These are phyloP conservation scores for Candolleomyces eurysporus DNA, from an alignment of 768 basidiomycete genomes.

Conservation along the genomic window DNA sequence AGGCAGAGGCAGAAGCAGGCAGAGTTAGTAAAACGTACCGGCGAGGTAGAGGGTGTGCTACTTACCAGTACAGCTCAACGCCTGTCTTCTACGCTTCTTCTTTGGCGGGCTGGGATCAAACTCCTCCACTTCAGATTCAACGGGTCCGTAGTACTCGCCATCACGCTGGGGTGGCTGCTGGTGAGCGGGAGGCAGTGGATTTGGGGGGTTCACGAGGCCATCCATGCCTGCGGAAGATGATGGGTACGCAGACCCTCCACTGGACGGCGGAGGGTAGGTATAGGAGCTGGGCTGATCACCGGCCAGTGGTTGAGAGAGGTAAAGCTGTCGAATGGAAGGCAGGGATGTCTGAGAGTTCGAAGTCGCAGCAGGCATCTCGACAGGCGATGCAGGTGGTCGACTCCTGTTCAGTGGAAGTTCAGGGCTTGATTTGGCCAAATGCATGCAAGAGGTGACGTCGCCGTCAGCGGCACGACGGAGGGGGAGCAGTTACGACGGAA, in stretches of 20 bases:
- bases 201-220: slow-evolving; percentile 6
- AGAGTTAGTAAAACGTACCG: slow-evolving; percentile 11
- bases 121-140: slow-evolving; percentile 60
- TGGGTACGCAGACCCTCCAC: slow-evolving; percentile 6
- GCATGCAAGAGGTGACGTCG: slow-evolving; percentile 1
- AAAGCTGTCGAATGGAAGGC: slow-evolving; percentile 68
- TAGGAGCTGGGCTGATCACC: slow-evolving; percentile 12
- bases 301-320: slow-evolving; percentile 51
- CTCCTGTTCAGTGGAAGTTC: slow-evolving; percentile 16
- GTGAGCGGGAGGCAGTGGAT: slow-evolving; percentile 20
- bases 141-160: slow-evolving; percentile 30
- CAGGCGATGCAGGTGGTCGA: slow-evolving; percentile 19
- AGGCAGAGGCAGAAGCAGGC: slow-evolving; percentile 11
- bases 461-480: slow-evolving; percentile 23
- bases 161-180: slow-evolving; percentile 21
- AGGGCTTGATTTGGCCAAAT: slow-evolving; percentile 1
- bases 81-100: slow-evolving; percentile 81
- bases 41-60: slow-evolving; percentile 18
- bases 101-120: slow-evolving; percentile 61
- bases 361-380: slow-evolving; percentile 19
- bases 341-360: slow-evolving; percentile 37
- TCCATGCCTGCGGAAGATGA: background rate
- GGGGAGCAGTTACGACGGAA: slow-evolving; percentile 22
- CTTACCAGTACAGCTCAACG: slow-evolving; percentile 82
- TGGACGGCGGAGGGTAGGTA: slow-evolving; percentile 24